These are phyloP conservation scores for Fallopia convolvulus DNA, from an alignment of 148 eudicot species.

Conservation along the genomic window DNA sequence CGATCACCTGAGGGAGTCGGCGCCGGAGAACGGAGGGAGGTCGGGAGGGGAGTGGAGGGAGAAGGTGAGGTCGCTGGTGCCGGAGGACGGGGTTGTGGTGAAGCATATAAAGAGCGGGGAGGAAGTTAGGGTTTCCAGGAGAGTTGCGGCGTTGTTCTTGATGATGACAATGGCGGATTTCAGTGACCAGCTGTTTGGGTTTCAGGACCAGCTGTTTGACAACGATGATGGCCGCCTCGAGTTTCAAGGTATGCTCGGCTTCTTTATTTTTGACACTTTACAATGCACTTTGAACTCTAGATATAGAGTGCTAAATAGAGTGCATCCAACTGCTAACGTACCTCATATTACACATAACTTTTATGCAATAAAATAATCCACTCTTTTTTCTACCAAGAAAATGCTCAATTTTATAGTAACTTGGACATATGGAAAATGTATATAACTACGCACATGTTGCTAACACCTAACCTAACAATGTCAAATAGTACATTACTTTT, in stretches of 20 bases:
- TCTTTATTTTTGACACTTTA: background rate
- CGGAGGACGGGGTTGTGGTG: conserved; percentile 49
- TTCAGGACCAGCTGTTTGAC: conserved; percentile 67
- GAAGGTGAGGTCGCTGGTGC: conserved; percentile 51
- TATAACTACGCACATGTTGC: no score
- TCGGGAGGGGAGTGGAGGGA: conserved; percentile 52
- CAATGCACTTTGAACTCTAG: no score
- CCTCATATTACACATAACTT: no score
- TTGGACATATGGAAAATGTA: no score
- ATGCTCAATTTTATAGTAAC: no score
- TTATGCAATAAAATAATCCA: no score
- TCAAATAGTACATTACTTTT: background rate
- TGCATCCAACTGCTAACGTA: no score
- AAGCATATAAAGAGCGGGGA: conserved; percentile 83
- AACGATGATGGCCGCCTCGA: conserved; percentile 54
- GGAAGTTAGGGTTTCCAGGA: conserved; percentile 53
- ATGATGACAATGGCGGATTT: conserved; percentile 94
- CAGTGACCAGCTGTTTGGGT: conserved; percentile 76
- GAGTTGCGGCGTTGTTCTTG: conserved; percentile 59
- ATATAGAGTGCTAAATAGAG: no score
- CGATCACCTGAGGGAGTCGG: conserved; percentile 44
- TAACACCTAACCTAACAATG: no score
- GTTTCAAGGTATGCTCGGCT: conserved; percentile 1
- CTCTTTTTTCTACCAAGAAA: no score
- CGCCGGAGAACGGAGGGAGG: conserved; percentile 21